Evolutionary conservation across 768 basidiomycete genomes (phyloP).

Genomic region (Kwoniella europaea): DNA sequence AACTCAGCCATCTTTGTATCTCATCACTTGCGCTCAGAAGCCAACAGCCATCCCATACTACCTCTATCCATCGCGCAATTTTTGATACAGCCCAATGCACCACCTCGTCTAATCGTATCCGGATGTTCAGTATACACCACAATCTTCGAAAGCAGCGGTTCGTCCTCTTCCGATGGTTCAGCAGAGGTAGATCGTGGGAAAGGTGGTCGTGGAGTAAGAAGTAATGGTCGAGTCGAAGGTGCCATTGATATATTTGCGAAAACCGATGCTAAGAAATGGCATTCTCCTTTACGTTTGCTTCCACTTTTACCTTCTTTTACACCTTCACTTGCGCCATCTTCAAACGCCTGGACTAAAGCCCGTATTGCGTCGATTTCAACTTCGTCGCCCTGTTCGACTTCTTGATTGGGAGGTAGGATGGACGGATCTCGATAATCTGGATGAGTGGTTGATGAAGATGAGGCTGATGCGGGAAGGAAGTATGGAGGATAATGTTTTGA

Average conservation of each 20-base stretch:
- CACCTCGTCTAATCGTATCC: constrained; percentile 82
- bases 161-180: constrained; percentile 59
- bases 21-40: constrained; percentile 52
- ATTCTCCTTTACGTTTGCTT: constrained; percentile 69
- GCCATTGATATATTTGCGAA: constrained; percentile 86
- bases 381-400: constrained; percentile 53
- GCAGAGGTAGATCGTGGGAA: constrained; percentile 61
- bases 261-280: constrained; percentile 91
- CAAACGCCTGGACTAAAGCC: constrained; percentile 86
- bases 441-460: constrained; percentile 76
- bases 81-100: constrained; percentile 84
- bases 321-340: constrained; percentile 69
- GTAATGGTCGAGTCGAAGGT: constrained; percentile 76
- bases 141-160: constrained; percentile 82
- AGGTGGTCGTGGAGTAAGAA: constrained; percentile 70
- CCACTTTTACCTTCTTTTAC: constrained; percentile 62
- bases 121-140: constrained; percentile 87
- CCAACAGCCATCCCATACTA: constrained; percentile 54
- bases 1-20: background rate
- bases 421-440: constrained; percentile 68
- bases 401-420: constrained; percentile 36
- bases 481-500: constrained; percentile 61
- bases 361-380: constrained; percentile 69
- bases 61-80: constrained; percentile 57
- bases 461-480: constrained; percentile 77